Conservation (phyloP, 2,329 filamentous ascomycete species). For the Byssothecium circinans region DNA sequence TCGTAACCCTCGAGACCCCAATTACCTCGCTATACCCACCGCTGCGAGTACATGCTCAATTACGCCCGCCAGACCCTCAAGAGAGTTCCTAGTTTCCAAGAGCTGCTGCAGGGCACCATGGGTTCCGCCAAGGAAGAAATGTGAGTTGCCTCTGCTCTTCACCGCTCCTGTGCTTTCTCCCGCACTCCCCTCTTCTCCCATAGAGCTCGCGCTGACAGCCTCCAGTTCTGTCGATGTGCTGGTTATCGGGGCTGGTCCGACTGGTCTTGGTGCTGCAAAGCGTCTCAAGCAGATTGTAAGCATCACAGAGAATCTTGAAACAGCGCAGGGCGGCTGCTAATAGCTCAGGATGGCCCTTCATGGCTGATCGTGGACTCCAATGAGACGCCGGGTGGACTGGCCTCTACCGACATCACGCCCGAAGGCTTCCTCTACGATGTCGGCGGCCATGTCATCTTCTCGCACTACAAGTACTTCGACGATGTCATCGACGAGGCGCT, state of each 20-base stretch:
- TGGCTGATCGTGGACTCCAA: conserved; percentile 96
- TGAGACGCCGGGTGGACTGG: conserved; percentile 90
- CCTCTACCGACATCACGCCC: conserved; percentile 89
- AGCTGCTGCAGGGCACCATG: conserved; percentile 45
- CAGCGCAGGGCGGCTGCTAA: conserved; percentile 27
- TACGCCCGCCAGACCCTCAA: conserved; percentile 44
- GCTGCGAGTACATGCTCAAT: conserved; percentile 41
- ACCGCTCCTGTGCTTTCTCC: too few relatives aligned
- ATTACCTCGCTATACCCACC: background rate
- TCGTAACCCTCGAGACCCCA: conserved; percentile 4
- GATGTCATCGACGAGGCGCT: conserved; percentile 97
- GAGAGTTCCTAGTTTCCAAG: conserved; percentile 47
- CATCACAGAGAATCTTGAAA: conserved; percentile 12
- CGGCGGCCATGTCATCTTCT: conserved; percentile 97
- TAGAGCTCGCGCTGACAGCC: conserved; percentile 21
- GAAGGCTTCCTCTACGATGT: conserved; percentile 99
- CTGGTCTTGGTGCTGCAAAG: conserved; percentile 96
- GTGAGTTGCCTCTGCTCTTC: conserved; percentile 28
- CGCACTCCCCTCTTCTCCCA: conserved; percentile 10
- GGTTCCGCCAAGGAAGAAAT: conserved; percentile 46
- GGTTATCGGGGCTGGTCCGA: conserved; percentile 96
- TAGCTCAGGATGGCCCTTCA: conserved; percentile 76
- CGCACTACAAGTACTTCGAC: conserved; percentile 99
- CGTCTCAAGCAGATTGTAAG: conserved; percentile 93
- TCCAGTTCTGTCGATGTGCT: conserved; percentile 89